Evolutionary conservation across 1,284 basidiomycete genomes (phyloP).

Genomic region (Ceratorhiza oryzae-sativae): DNA sequence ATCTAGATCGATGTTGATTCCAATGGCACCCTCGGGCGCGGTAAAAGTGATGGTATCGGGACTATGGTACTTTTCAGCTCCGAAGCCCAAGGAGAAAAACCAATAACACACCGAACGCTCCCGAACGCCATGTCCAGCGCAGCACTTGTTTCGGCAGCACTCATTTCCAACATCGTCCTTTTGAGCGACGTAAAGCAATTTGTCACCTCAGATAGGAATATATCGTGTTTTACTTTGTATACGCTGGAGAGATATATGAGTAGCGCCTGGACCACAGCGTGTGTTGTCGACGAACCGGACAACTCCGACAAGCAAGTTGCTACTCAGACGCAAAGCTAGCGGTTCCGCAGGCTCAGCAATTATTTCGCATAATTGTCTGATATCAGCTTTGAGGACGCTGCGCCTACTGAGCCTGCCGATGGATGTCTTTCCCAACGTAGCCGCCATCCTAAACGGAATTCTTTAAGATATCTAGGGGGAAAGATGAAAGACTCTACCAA

Average conservation of each 20-base stretch:
- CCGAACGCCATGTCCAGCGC: conserved; percentile 3
- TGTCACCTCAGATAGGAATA: conserved; percentile 78
- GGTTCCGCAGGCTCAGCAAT: conserved; percentile 85
- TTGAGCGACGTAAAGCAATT: conserved; percentile 76
- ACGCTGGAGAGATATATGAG: conserved; percentile 57
- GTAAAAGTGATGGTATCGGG: conserved; percentile 23
- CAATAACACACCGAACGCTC: conserved; percentile 7
- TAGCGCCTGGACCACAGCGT: background rate
- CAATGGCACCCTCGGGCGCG: conserved; percentile 19
- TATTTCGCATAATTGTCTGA: conserved; percentile 76
- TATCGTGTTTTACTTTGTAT: conserved; percentile 85
- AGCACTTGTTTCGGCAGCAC: conserved; percentile 31
- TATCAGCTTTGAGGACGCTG: conserved; percentile 81
- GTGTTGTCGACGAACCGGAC: conserved; percentile 71
- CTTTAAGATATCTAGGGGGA: background rate
- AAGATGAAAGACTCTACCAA: conserved; percentile 60
- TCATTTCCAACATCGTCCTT: conserved; percentile 57
- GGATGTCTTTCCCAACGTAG: conserved; percentile 84
- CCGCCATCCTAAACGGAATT: conserved; percentile 71
- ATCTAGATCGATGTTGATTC: conserved; percentile 54
- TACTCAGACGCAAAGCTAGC: conserved; percentile 81
- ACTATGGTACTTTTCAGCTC: background rate
- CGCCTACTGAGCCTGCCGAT: conserved; percentile 81
- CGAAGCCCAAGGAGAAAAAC: background rate
- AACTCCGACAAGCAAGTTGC: conserved; percentile 85